phyloP scores from a whole-genome alignment of 805 yeast genomes.

The Maudiozyma turicensis region DNA sequence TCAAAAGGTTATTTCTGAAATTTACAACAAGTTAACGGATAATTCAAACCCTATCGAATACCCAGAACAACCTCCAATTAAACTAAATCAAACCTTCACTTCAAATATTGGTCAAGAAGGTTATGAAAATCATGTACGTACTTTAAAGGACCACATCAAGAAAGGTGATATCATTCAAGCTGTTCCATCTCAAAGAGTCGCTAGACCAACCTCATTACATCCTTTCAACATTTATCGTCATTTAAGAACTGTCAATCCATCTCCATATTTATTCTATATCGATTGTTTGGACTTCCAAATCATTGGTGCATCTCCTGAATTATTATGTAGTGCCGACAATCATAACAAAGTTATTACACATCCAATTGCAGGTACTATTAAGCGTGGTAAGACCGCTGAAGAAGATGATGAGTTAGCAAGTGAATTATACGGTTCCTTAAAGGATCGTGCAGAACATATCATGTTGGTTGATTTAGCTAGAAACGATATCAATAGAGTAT shows the following conservation, averaged over 20 bases:
- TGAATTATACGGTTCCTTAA: constrained; percentile 61
- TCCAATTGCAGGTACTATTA: constrained; percentile 96
- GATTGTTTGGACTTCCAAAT: constrained; percentile 88
- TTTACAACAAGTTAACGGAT: constrained; percentile 41
- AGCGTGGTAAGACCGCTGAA: constrained; percentile 79
- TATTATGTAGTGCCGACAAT: constrained; percentile 71
- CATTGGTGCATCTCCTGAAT: constrained; percentile 96
- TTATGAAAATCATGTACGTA: constrained; percentile 71
- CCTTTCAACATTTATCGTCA: constrained; percentile 96
- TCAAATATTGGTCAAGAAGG: constrained; percentile 94
- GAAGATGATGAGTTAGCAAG: constrained; percentile 84
- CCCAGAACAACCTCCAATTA: constrained; percentile 71
- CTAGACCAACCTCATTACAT: constrained; percentile 89
- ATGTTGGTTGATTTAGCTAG: constrained; percentile 98
- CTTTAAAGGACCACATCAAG: constrained; percentile 68
- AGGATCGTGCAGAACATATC: constrained; percentile 96
- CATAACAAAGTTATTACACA: constrained; percentile 77
- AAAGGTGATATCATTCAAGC: constrained; percentile 95
- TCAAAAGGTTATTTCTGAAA: constrained; percentile 44
- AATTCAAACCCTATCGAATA: constrained; percentile 37
- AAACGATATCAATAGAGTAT: constrained; percentile 91
- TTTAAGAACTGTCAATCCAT: constrained; percentile 90
- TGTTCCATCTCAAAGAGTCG: constrained; percentile 95
- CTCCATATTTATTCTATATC: constrained; percentile 91
- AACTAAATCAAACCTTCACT: constrained; percentile 54